Evolutionary conservation across 192 early-diverging fungal genomes (phyloP).

Genomic region (Allomyces javanicus): DNA sequence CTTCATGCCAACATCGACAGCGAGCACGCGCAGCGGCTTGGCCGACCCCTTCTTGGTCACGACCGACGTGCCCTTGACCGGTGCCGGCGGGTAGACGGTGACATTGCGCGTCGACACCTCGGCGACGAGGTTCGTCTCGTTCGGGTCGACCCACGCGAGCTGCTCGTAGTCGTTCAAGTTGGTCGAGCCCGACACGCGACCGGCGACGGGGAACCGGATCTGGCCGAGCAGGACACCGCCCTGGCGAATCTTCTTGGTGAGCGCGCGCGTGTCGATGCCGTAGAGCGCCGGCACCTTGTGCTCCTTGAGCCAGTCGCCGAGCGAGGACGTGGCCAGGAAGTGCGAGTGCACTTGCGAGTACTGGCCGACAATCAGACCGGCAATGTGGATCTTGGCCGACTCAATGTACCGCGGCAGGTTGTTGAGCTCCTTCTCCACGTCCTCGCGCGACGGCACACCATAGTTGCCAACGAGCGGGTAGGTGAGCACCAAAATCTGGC

Average conservation of each 20-base stretch:
- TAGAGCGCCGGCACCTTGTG: slow-evolving; percentile 80
- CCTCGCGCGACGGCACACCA: slow-evolving; percentile 79
- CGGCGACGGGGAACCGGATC: slow-evolving; percentile 57
- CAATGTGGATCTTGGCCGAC: slow-evolving; percentile 81
- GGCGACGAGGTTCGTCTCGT: slow-evolving; percentile 76
- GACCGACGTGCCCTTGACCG: slow-evolving; percentile 27
- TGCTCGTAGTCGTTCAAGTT: slow-evolving; percentile 56
- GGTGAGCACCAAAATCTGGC: slow-evolving; percentile 93
- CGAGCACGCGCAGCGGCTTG: slow-evolving; percentile 63
- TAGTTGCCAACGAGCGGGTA: slow-evolving; percentile 97
- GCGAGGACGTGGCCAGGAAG: slow-evolving; percentile 67
- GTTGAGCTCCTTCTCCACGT: slow-evolving; percentile 62
- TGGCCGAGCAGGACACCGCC: slow-evolving; percentile 81
- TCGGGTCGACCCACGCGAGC: slow-evolving; percentile 83
- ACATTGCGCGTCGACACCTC: slow-evolving; percentile 78
- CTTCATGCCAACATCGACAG: slow-evolving; percentile 98
- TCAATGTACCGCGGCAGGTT: slow-evolving; percentile 89
- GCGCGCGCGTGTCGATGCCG: slow-evolving; percentile 85
- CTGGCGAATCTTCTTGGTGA: slow-evolving; percentile 91
- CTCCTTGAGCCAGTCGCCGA: slow-evolving; percentile 79
- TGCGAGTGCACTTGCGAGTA: slow-evolving; percentile 86
- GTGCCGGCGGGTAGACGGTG: slow-evolving; percentile 50
- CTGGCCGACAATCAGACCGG: slow-evolving; percentile 76
- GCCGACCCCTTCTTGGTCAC: slow-evolving; percentile 19
- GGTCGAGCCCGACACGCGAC: slow-evolving; percentile 16